Conservation (phyloP, 2,329 filamentous ascomycete genomes). For the Colletotrichum truncatum region DNA sequence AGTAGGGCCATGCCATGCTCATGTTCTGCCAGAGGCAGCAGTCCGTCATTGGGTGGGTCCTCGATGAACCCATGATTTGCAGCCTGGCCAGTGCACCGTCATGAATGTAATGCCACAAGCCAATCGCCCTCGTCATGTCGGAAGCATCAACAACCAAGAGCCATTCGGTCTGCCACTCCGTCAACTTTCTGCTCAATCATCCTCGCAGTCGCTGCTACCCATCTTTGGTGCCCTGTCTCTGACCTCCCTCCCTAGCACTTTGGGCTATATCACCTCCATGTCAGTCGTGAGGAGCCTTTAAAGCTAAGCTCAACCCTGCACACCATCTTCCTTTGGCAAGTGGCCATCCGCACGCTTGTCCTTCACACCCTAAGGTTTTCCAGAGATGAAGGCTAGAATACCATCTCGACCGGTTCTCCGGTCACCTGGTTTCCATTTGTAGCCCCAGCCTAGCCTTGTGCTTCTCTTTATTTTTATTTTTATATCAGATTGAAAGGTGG, state of each 20-base stretch:
- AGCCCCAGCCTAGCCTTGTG: background rate
- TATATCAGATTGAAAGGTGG: conserved; percentile 1
- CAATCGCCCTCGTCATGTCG: conserved; percentile 17
- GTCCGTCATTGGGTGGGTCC: conserved; percentile 6
- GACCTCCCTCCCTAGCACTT: background rate
- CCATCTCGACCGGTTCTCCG: background rate
- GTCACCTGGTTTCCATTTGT: background rate
- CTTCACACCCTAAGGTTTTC: background rate
- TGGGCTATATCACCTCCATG: too few relatives aligned
- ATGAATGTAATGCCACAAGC: conserved; percentile 3
- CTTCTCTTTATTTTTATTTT: background rate
- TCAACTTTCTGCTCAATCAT: background rate
- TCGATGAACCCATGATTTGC: conserved; percentile 30
- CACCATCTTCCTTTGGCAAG: conserved; percentile 11
- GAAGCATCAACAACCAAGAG: conserved; percentile 13
- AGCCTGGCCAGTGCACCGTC: conserved; percentile 16
- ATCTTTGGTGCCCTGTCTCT: background rate
- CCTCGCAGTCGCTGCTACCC: background rate
- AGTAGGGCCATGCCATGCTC: conserved; percentile 18
- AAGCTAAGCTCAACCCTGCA: conserved; percentile 22
- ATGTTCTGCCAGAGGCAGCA: conserved; percentile 1
- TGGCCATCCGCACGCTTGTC: background rate
- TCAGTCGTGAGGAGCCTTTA: background rate
- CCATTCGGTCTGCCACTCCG: background rate
- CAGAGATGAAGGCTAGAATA: background rate